Evolutionary conservation across 495 filamentous ascomycete genomes (phyloP).

Genomic region (Letharia lupina): DNA sequence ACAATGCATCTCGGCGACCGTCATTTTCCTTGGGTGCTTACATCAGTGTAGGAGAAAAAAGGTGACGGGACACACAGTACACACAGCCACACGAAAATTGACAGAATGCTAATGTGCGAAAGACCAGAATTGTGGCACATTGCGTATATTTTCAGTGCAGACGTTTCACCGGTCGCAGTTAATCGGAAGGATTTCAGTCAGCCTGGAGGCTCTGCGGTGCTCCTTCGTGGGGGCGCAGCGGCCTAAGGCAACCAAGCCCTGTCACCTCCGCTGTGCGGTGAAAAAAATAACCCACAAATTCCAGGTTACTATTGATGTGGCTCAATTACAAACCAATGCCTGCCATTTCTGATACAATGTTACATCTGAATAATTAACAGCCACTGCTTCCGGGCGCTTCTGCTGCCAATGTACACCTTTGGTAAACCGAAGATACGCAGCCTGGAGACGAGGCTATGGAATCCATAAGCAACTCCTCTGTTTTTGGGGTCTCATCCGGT

Average conservation of each 20-base stretch:
- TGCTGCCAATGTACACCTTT: not conserved
- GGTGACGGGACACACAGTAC: not conserved
- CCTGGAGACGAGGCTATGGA: constrained; percentile 3
- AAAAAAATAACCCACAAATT: not conserved
- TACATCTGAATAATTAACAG: not conserved
- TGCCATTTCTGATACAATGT: not conserved
- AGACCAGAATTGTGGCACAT: not conserved
- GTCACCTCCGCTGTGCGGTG: not conserved
- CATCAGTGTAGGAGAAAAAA: not conserved
- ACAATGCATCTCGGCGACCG: not conserved
- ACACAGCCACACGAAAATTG: not conserved
- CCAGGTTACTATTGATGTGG: not conserved
- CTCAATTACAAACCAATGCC: not conserved
- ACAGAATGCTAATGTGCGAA: not conserved
- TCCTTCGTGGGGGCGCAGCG: constrained; percentile 2
- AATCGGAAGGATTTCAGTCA: not conserved
- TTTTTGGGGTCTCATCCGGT: not conserved
- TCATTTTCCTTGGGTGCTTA: not conserved
- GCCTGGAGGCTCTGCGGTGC: constrained; percentile 1
- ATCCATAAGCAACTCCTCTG: not conserved
- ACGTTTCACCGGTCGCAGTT: not conserved
- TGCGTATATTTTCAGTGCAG: not conserved
- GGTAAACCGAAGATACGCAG: not conserved
- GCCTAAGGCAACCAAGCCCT: not conserved
- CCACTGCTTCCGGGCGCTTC: not conserved